Evolutionary conservation across 495 filamentous ascomycete genomes (phyloP), one percentile per base, ranked within the genome.

Genomic region (Neurospora tetrasperma): DNA sequence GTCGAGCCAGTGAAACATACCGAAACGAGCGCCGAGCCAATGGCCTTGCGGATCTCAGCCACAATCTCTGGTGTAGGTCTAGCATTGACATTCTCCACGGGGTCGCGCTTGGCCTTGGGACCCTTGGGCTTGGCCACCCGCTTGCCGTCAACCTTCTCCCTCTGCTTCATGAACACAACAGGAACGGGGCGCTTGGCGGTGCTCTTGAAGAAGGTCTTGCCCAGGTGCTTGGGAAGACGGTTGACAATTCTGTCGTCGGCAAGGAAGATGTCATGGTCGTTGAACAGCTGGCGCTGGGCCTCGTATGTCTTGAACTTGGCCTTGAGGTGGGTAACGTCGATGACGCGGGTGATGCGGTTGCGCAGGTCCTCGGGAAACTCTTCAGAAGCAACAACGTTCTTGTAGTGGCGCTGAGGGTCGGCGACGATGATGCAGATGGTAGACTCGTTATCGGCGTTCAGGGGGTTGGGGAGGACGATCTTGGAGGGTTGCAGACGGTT

Each of bases 231-330:
- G 20, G 93, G 91, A n/a, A 98, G 85, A 73, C 87, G 88, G 73
- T 89, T 92, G 73, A 93, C 84, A 72, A 97, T 90, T 27, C 93
- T 85, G 77, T 94, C 91, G 80, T 98, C 94, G 39, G 90, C 93
- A 39, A 98, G 85, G 84, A 98, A 97, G 54, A 97, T 82, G 79
- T 97, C 83, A 82, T 97, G 91, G 74, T 96, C 93, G 69, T 87
- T 84, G 69, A 90, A 86, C n/a, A 99, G 86, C 80, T 95, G 92
- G 66, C 96, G 87, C 78, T 91, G 91, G 71, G 86, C 89, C 85
- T 99, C 96, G 82, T 91, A 98, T 69, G 90, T 85, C 82, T 92
- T 90, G 87, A 92, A 98, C 79, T 94, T 94, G 59, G 89, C 85
- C 83, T 91, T 91, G 66, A 99, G 86, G 79, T 99, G 97, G 74